Base-by-base conservation (phyloP, 192 early-diverging fungal species). In the Obelidium mucronatum region DNA sequence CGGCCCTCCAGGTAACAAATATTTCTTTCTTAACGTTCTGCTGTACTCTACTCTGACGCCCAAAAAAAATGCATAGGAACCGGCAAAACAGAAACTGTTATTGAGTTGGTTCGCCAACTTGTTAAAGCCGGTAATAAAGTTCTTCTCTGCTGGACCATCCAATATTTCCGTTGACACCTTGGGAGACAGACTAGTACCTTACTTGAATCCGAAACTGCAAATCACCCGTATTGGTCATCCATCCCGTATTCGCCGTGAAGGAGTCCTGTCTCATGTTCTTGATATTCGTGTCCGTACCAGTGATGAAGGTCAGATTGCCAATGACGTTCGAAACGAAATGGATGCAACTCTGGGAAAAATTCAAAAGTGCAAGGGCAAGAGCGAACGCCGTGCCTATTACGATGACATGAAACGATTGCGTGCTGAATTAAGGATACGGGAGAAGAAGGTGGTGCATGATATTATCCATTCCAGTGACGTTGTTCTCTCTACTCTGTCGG, bases 131-230 rank as follows among this genome's bases (percentile, higher is more conserved):
- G 86, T 17, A 80, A 91, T 40, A 81, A 90, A 0, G 84, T 98
- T 5, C 79, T 98, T 2, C 94, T 96, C 1, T 98, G 96, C n/a
- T 75, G 96, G 91, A 0, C 95, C 95, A 1, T 93, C 91, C 24
- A 98, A 98, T 68, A 93, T 95, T 42, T 89, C 93, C 48, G 94
- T 94, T 3, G 92, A 96, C 74, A 98, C 95, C 70, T 70, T 96
- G 36, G 94, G 93, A 2, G 94, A 94, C 70, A 85, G 96, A 13
- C 81, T 98, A 13, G 86, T 87, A 1, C 73, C 74, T 26, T 83
- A 85, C 73, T 78, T 84, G 36, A 71, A 59, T 35, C 33, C 69
- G 24, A 58, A 54, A 1, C 55, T 96, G 28, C 82, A 84, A 2
- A 80, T 96, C 69, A 90, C 95, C 6, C 89, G 96, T 0, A 70